Percentiles rank a stretch among this genome's conserved stretches.
Conservation (phyloP, 768 basidiomycete species). For the Naganishia vaughanmartiniae region DNA sequence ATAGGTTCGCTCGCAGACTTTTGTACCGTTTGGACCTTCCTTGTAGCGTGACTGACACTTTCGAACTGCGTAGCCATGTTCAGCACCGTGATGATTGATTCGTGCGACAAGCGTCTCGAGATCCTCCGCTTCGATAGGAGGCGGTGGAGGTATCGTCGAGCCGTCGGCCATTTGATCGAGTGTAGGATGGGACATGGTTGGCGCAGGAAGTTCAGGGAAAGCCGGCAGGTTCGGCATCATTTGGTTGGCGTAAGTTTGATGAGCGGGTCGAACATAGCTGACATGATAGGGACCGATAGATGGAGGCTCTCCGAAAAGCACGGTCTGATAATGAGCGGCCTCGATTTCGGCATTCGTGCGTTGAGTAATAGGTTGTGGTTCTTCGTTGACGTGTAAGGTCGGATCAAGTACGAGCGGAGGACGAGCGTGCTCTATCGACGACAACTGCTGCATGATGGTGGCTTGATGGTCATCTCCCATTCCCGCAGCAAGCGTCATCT, state of each 20-base stretch:
- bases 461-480: slow-evolving; percentile 13
- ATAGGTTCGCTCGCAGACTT: slow-evolving; percentile 16
- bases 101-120: slow-evolving; percentile 21
- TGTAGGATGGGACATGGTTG: background rate
- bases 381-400: background rate
- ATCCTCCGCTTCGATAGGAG: slow-evolving; percentile 1
- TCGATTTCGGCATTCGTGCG: background rate
- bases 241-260: background rate
- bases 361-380: background rate
- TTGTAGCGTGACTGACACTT: slow-evolving; percentile 25
- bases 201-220: background rate
- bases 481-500: slow-evolving; percentile 23
- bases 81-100: slow-evolving; percentile 18
- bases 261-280: background rate
- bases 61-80: slow-evolving; percentile 18
- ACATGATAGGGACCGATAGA: background rate
- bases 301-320: background rate
- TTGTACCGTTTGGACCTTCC: slow-evolving; percentile 14
- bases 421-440: background rate
- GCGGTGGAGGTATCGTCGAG: slow-evolving; percentile 10
- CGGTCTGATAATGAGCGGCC: slow-evolving; percentile 1
- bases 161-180: background rate
- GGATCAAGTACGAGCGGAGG: slow-evolving; percentile 21
- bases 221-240: slow-evolving; percentile 1
- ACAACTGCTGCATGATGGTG: slow-evolving; percentile 3